phyloP scores from a whole-genome alignment of 148 eudicot genomes.

The Silene uniflora region DNA sequence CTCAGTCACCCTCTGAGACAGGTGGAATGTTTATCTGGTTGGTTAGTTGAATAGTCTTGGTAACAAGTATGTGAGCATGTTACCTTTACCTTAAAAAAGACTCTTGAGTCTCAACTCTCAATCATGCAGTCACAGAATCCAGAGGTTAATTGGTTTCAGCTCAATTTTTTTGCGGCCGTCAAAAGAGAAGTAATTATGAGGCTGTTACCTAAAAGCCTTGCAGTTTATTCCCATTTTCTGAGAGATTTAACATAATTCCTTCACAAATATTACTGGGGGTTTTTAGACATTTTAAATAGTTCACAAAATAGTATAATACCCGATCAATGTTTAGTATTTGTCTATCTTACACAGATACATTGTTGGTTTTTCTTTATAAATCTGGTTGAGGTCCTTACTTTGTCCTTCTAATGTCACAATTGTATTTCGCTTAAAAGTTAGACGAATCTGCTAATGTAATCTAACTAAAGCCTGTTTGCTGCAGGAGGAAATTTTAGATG shows the following conservation, averaged over 20 bases:
- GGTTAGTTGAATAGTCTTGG: too few species aligned
- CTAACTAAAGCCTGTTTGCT: constrained; percentile 9
- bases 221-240: too few species aligned
- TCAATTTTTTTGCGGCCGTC: background rate
- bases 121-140: too few species aligned
- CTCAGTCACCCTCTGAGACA: too few species aligned
- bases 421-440: background rate
- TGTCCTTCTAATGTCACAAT: background rate
- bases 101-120: too few species aligned
- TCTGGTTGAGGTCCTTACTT: background rate
- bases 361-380: background rate
- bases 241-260: background rate
- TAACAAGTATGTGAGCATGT: too few species aligned
- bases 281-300: too few species aligned
- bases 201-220: background rate
- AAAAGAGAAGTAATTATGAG: background rate
- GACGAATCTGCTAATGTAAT: constrained; percentile 12
- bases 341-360: background rate
- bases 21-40: too few species aligned
- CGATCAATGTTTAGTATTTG: background rate
- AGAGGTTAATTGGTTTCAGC: too few species aligned
- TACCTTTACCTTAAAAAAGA: too few species aligned
- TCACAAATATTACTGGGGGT: too few species aligned
- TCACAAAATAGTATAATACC: background rate
- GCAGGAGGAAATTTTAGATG: constrained; percentile 98